Percentiles rank a stretch among this genome's conserved stretches.
Conservation (phyloP, 2,329 filamentous ascomycete species). For the Zasmidium cellare region DNA sequence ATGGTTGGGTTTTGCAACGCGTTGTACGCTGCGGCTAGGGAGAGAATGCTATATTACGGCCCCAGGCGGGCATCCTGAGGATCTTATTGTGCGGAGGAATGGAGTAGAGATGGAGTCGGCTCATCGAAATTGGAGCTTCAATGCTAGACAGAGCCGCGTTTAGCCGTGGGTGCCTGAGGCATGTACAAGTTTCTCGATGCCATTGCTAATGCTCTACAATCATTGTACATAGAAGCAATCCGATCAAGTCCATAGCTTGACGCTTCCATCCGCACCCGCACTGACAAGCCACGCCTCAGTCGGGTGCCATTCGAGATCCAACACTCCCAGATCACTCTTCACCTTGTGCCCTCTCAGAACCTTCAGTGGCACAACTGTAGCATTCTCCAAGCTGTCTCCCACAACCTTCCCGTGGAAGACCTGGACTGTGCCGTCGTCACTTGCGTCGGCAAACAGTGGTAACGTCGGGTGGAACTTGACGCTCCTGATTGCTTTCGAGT, state of each 20-base stretch:
- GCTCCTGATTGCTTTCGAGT: conserved; percentile 83
- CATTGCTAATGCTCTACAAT: no score
- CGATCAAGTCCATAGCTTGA: conserved; percentile 73
- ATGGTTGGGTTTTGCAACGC: neutral
- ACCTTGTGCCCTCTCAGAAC: conserved; percentile 88
- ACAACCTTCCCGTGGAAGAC: conserved; percentile 97
- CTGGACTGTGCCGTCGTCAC: conserved; percentile 90
- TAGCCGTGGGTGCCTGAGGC: neutral
- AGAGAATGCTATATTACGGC: neutral
- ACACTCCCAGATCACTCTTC: conserved; percentile 79
- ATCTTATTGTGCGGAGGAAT: neutral
- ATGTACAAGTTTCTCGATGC: no score
- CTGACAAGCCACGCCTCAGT: conserved; percentile 91
- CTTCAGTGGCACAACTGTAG: conserved; percentile 94
- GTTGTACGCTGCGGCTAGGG: neutral
- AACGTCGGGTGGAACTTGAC: conserved; percentile 79
- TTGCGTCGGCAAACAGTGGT: conserved; percentile 90
- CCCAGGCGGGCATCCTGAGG: neutral
- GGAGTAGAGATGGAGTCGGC: neutral
- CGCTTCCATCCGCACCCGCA: conserved; percentile 90
- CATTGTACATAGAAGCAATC: no score
- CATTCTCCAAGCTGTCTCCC: conserved; percentile 91
- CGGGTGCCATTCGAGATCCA: conserved; percentile 96
- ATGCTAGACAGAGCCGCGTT: neutral
- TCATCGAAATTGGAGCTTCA: neutral